These are phyloP conservation scores for Pleurotus platypus DNA, from an alignment of 768 basidiomycete genomes.

Conservation along the genomic window DNA sequence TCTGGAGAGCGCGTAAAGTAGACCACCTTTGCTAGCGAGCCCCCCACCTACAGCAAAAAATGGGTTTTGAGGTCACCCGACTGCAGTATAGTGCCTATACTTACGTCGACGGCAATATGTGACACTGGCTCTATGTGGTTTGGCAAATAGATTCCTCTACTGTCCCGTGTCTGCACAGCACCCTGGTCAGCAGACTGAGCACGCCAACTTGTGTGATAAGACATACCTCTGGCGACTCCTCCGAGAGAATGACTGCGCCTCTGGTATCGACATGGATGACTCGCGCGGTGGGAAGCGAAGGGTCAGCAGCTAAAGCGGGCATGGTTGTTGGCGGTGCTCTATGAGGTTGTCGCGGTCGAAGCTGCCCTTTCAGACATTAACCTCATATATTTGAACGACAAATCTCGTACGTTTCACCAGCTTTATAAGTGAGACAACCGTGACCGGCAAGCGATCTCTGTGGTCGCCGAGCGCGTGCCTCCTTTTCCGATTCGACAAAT, in stretches of 20 bases:
- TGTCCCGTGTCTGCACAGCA: slow-evolving; percentile 73
- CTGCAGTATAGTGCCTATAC: slow-evolving; percentile 27
- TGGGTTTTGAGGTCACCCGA: slow-evolving; percentile 10
- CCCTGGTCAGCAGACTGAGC: slow-evolving; percentile 10
- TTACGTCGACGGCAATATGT: slow-evolving; percentile 94
- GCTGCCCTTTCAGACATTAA: not conserved
- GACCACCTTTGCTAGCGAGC: slow-evolving; percentile 95
- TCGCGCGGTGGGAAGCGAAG: slow-evolving; percentile 75
- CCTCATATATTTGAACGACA: not conserved
- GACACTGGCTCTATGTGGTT: slow-evolving; percentile 97
- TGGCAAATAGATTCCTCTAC: slow-evolving; percentile 94
- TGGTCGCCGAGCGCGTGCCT: slow-evolving; percentile 7
- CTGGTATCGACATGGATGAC: slow-evolving; percentile 94
- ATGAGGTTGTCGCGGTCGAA: too few relatives aligned
- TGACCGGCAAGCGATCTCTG: not conserved
- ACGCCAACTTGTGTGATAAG: slow-evolving; percentile 4
- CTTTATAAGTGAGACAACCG: slow-evolving; percentile 7
- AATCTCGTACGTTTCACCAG: slow-evolving; percentile 3
- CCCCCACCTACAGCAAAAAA: slow-evolving; percentile 69
- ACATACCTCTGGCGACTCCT: slow-evolving; percentile 91
- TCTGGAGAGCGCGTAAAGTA: slow-evolving; percentile 96
- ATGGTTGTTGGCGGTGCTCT: too few relatives aligned
- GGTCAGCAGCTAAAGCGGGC: slow-evolving; percentile 34
- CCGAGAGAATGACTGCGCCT: slow-evolving; percentile 88
- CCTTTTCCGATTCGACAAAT: not conserved